Conservation (phyloP, 192 early-diverging fungal genomes). For the Dissophora globulifera region DNA sequence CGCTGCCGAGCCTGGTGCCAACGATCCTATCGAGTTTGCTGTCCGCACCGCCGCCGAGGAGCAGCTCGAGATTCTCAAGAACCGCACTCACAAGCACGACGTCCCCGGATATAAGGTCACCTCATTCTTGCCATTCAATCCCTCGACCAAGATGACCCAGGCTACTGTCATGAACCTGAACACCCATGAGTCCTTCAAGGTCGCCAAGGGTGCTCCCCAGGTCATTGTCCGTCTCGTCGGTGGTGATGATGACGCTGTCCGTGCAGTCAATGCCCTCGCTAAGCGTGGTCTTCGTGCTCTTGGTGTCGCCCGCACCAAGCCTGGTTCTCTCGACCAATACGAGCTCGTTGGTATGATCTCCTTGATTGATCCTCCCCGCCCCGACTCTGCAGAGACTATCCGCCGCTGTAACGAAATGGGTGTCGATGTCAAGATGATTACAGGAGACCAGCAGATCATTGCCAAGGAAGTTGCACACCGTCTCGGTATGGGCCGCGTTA, state of each 20-base stretch:
- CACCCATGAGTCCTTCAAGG: conserved; percentile 83
- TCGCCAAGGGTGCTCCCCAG: conserved; percentile 94
- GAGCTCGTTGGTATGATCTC: conserved; percentile 92
- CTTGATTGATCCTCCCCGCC: conserved; percentile 89
- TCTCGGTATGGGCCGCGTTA: conserved; percentile 92
- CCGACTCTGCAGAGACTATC: conserved; percentile 90
- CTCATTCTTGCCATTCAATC: conserved; percentile 94
- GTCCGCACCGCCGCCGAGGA: conserved; percentile 87
- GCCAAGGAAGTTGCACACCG: conserved; percentile 92
- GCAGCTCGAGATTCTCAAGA: conserved; percentile 73
- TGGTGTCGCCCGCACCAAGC: conserved; percentile 88
- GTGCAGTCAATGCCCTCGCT: conserved; percentile 85
- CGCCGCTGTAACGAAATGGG: conserved; percentile 85
- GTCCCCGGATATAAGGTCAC: conserved; percentile 93
- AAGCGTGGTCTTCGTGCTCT: conserved; percentile 86
- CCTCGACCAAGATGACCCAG: conserved; percentile 90
- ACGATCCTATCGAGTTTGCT: conserved; percentile 92
- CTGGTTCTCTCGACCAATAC: conserved; percentile 72
- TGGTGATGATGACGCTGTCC: conserved; percentile 81
- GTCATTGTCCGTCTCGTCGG: conserved; percentile 86
- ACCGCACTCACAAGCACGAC: conserved; percentile 59
- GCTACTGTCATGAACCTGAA: conserved; percentile 86
- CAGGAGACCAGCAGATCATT: conserved; percentile 95
- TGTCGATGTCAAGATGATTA: conserved; percentile 96
- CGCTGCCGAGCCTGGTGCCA: conserved; percentile 89